phyloP scores from a whole-genome alignment of 495 filamentous ascomycete species.

The Xylona heveae region DNA sequence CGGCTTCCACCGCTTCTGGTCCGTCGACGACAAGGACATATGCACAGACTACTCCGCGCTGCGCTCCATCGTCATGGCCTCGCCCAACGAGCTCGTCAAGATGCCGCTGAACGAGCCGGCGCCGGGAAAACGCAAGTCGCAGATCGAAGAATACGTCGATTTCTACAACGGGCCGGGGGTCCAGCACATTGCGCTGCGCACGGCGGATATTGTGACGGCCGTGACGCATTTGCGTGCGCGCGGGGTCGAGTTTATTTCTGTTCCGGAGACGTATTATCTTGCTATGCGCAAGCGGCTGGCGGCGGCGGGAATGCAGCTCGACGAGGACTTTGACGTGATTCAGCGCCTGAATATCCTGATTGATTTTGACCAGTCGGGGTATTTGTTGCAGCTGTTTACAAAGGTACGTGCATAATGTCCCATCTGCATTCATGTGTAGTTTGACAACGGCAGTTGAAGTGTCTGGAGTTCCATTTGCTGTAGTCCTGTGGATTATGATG shows the following conservation, averaged over 20 bases:
- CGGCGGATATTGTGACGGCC: slow-evolving; percentile 49
- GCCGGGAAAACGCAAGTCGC: slow-evolving; percentile 58
- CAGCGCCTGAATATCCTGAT: slow-evolving; percentile 61
- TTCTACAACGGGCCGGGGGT: slow-evolving; percentile 76
- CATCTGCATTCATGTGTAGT: background rate
- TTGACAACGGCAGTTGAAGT: no score
- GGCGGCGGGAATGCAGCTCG: slow-evolving; percentile 26
- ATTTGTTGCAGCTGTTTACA: slow-evolving; percentile 69
- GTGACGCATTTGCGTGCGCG: slow-evolving; percentile 54
- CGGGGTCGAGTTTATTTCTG: slow-evolving; percentile 74
- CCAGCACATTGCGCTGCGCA: slow-evolving; percentile 77
- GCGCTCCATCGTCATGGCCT: slow-evolving; percentile 71
- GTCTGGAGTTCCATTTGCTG: no score
- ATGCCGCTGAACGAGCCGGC: slow-evolving; percentile 98
- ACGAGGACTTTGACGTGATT: slow-evolving; percentile 58
- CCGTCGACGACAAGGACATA: slow-evolving; percentile 69
- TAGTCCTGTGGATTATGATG: no score
- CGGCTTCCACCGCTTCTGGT: slow-evolving; percentile 92
- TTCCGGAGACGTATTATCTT: slow-evolving; percentile 68
- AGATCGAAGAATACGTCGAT: slow-evolving; percentile 84
- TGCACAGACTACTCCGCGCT: slow-evolving; percentile 78
- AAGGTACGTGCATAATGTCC: slow-evolving; percentile 24
- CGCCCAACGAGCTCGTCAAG: slow-evolving; percentile 61
- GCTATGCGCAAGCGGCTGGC: slow-evolving; percentile 46
- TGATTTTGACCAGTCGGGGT: slow-evolving; percentile 80